Evolutionary conservation across 2,329 filamentous ascomycete genomes (phyloP), one percentile per base, ranked within the genome.

Genomic region (Alternaria postmessia): DNA sequence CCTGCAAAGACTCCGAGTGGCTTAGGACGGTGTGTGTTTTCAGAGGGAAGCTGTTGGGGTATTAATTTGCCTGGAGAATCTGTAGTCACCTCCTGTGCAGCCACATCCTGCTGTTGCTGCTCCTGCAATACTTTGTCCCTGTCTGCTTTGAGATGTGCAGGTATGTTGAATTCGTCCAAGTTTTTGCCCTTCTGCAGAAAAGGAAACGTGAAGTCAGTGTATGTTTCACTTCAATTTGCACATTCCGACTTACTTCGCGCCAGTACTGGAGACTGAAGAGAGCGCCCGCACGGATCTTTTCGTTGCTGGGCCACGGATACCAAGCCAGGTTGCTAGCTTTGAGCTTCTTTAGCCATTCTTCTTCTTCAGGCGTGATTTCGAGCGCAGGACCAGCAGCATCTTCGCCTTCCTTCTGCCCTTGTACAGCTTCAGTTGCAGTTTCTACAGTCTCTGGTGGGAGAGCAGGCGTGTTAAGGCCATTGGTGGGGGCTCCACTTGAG

Each of bases 241-340:
- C 1, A 7, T 49, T 20, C 32, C 32, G 20, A 49, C 46, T 12
- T 49, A 49, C 46, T 6, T 70, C 69, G 26, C 67, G 67, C 54
- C 67, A 71, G 36, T 67, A 66, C 41, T 67, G 65, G 41, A 72
- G 47, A n/a, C 70, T 68, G 59, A 66, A 69, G 42, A 96, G 81
- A 2, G 88, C 88, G 36, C 92, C 91, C 16, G 82, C 81, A 32
- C 87, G 85, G 63, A 95, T 91, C 60, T 88, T 85, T 32, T 89
- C 87, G 63, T 92, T 88, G 28, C 82, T 83, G 0, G 92, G 92
- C 92, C 92, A 96, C 1, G 92, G 92, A 47, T 88, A 84, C 80
- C 93, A 96, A 3, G 64, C 57, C 7, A 70, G 59, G 18, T 69
- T 63, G 57, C 63, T 70, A 48, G 71, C 69, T 12, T 70, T 67